Evolutionary conservation across 805 yeast species (phyloP).

Genomic region (Cyberlindnera mrakii): DNA sequence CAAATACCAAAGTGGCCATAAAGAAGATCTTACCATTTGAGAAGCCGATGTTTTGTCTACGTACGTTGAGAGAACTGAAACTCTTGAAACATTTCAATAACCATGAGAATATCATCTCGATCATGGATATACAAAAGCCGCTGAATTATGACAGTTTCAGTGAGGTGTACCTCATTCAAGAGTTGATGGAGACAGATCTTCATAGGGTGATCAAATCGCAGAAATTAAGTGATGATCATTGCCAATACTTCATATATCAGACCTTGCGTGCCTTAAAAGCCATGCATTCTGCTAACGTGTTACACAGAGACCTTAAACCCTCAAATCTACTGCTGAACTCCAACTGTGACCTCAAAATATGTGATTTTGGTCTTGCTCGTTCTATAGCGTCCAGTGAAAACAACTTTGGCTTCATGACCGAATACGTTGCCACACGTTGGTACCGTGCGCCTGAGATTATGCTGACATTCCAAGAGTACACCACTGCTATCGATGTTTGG

Average conservation of each 20-base stretch:
- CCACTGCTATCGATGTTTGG: constrained; percentile 78
- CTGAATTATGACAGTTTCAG: constrained; percentile 48
- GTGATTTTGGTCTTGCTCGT: constrained; percentile 75
- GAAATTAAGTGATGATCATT: constrained; percentile 56
- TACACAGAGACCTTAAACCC: constrained; percentile 76
- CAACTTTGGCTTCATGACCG: constrained; percentile 55
- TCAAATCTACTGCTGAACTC: constrained; percentile 62
- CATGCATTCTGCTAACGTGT: constrained; percentile 66
- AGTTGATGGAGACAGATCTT: constrained; percentile 71
- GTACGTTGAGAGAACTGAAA: constrained; percentile 68
- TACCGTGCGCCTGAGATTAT: constrained; percentile 81
- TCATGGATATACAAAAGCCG: constrained; percentile 65
- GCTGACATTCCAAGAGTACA: constrained; percentile 65
- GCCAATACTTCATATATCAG: constrained; percentile 66
- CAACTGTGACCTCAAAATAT: constrained; percentile 68
- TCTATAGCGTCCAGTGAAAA: constrained; percentile 43
- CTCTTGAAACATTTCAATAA: constrained; percentile 54
- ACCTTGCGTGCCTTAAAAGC: constrained; percentile 63
- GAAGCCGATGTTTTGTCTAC: constrained; percentile 55
- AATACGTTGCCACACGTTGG: constrained; percentile 83
- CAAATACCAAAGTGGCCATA: constrained; percentile 63
- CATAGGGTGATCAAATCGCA: constrained; percentile 56
- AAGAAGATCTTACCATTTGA: constrained; percentile 72
- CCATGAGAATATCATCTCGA: constrained; percentile 68
- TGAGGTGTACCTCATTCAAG: constrained; percentile 73